Base-by-base conservation (phyloP, 2,329 filamentous ascomycete species). In the Apiospora koreana region DNA sequence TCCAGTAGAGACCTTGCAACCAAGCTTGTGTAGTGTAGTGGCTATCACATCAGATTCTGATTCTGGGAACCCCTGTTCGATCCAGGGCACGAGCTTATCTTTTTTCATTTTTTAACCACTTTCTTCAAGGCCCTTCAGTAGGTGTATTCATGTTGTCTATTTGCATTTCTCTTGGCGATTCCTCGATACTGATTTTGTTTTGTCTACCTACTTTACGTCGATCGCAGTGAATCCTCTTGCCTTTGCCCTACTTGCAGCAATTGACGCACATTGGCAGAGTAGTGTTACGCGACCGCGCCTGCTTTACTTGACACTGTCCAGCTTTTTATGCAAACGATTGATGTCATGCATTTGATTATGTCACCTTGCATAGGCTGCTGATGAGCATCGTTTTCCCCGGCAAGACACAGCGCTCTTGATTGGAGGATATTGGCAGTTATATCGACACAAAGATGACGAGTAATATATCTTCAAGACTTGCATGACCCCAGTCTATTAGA, bases 21-120 rank as follows among this genome's bases (percentile, higher is more conserved):
- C n/a, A 48, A 12, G 50, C 54, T 62, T 62, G 54, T 62, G 54
- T 62, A 62, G 54, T 62, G 54, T 62, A 62, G 54, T 62, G 54
- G 54, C 54, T 62, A 62, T 62, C 54, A 62, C 54, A 38, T 31
- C 54, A 62, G 54, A 62, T 62, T 62, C 54, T 62, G 54, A 62
- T 38, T 62, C 54, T 62, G 54, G 54, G 31, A 38, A 62, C 54
- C 54, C 54, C 54, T 62, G 54, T 62, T 62, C 54, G 54, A 62
- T 62, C 54, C 54, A 62, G 54, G 54, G 54, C 54, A 62, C 54
- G 54, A 62, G 54, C 54, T 62, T 6, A 21, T 8, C 7, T 35
- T n/a, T 62, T 58, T 62, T 21, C 8, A 10, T 5, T 62, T 62
- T 38, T 38, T 54, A 35, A 35, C 35, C 21, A 23, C 6, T 23